These are phyloP conservation scores for Peniophora sp. DNA, from an alignment of 1,284 basidiomycete species.

Conservation along the genomic window DNA sequence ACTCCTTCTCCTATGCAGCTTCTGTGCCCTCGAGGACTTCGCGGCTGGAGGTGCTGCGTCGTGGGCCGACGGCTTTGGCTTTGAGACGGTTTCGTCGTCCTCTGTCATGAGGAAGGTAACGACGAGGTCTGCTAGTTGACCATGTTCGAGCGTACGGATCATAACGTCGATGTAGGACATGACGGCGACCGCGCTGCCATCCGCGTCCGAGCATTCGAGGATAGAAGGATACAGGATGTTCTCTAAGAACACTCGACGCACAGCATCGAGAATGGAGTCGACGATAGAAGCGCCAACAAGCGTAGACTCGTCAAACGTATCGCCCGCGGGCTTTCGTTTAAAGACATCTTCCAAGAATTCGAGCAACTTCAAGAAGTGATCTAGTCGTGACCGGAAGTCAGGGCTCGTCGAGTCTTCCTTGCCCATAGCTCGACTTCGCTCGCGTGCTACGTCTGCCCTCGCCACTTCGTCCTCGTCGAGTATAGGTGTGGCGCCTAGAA, in stretches of 20 bases:
- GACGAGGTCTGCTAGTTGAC: conserved; percentile 62
- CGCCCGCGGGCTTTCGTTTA: conserved; percentile 45
- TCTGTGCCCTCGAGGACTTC: conserved; percentile 27
- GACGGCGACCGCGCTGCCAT: conserved; percentile 93
- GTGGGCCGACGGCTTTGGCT: conserved; percentile 34
- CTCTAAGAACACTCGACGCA: conserved; percentile 84
- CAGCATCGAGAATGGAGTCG: conserved; percentile 74
- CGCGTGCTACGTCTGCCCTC: conserved; percentile 44
- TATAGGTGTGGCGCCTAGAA: conserved; percentile 49
- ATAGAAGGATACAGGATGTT: conserved; percentile 92
- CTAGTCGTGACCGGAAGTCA: conserved; percentile 76
- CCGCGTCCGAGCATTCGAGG: conserved; percentile 85
- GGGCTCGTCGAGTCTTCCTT: conserved; percentile 67
- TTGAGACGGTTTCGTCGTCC: conserved; percentile 61
- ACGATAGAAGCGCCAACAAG: conserved; percentile 73
- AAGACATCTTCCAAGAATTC: conserved; percentile 91
- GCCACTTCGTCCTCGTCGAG: conserved; percentile 49
- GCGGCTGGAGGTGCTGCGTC: conserved; percentile 25
- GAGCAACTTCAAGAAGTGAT: conserved; percentile 84
- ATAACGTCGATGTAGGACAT: conserved; percentile 95
- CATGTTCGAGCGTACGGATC: conserved; percentile 68
- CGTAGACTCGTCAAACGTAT: conserved; percentile 42
- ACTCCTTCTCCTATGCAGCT: conserved; percentile 60
- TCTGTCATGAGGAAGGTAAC: conserved; percentile 78
- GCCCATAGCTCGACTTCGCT: conserved; percentile 41